Percentiles rank a stretch among this genome's conserved stretches.
Evolutionary conservation across 768 basidiomycete genomes (phyloP).

Genomic region (Wakefieldia striispora): DNA sequence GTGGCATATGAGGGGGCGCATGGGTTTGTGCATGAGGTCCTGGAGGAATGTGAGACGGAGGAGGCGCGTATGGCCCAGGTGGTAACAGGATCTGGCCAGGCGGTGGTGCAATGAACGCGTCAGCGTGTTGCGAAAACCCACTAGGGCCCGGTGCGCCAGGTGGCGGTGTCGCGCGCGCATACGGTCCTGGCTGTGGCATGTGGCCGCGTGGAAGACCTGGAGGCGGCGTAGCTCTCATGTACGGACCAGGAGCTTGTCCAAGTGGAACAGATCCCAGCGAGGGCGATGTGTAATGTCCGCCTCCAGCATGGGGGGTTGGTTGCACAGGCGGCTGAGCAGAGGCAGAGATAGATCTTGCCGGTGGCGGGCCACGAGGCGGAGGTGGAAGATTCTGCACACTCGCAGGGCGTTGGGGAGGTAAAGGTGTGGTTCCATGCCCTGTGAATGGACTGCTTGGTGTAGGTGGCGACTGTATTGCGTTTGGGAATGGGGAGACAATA

Average conservation of each 20-base stretch:
- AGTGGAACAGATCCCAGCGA: conserved; percentile 26
- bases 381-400: conserved; percentile 44
- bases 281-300: conserved; percentile 31
- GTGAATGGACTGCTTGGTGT: conserved; percentile 48
- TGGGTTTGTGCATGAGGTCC: conserved; percentile 31
- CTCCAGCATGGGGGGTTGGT: conserved; percentile 35
- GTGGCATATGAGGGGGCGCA: conserved; percentile 15
- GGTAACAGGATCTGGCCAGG: conserved; percentile 13
- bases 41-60: conserved; percentile 25
- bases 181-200: conserved; percentile 34
- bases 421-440: conserved; percentile 30
- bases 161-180: conserved; percentile 42
- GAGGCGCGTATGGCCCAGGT: conserved; percentile 24
- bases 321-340: conserved; percentile 40
- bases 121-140: conserved; percentile 30
- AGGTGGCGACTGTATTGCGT: conserved; percentile 47
- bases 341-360: conserved; percentile 24
- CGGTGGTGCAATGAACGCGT: conserved; percentile 24
- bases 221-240: conserved; percentile 42
- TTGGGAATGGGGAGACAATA: conserved; percentile 89
- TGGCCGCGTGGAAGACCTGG: conserved; percentile 32
- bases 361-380: conserved; percentile 38
- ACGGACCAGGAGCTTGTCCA: conserved; percentile 33
- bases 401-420: conserved; percentile 50
- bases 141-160: conserved; percentile 29